Evolutionary conservation across 352 stramenopile genomes (phyloP).

Genomic region (Elongisporangium anandrum): DNA sequence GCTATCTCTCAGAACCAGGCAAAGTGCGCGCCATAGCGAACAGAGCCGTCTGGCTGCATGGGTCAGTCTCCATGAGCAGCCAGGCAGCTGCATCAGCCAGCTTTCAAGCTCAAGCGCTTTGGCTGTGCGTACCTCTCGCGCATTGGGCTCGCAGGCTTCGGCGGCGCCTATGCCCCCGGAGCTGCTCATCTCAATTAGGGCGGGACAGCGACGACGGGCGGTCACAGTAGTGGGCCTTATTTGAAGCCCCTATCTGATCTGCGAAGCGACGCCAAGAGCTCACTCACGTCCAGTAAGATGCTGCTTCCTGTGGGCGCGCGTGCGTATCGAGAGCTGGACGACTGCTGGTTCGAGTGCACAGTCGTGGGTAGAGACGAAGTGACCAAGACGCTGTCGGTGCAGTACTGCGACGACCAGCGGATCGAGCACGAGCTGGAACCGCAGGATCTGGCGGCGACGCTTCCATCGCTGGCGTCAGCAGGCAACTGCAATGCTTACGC

Average conservation of each 20-base stretch:
- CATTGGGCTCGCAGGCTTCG: not conserved
- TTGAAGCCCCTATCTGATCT: not conserved
- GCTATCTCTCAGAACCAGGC: not conserved
- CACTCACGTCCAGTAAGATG: not conserved
- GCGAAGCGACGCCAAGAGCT: not conserved
- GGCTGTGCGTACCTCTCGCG: not conserved
- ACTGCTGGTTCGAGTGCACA: slow-evolving; percentile 19
- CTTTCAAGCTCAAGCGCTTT: not conserved
- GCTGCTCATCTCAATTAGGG: not conserved
- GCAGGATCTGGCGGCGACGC: slow-evolving; percentile 15
- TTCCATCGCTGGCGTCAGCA: not conserved
- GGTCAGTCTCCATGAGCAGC: not conserved
- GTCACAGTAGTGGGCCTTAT: not conserved
- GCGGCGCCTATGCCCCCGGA: not conserved
- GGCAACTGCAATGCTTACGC: not conserved
- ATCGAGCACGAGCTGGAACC: slow-evolving; percentile 16
- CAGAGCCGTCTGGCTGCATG: not conserved
- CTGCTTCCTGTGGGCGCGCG: slow-evolving; percentile 6
- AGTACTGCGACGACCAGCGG: slow-evolving; percentile 21
- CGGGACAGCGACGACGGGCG: no score
- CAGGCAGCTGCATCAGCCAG: no score
- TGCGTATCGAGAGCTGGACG: slow-evolving; percentile 23
- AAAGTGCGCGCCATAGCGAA: not conserved
- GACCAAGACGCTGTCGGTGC: slow-evolving; percentile 11
- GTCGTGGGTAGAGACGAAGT: slow-evolving; percentile 12